Conservation (phyloP, 1,284 basidiomycete species). For the Irpex sp. region DNA sequence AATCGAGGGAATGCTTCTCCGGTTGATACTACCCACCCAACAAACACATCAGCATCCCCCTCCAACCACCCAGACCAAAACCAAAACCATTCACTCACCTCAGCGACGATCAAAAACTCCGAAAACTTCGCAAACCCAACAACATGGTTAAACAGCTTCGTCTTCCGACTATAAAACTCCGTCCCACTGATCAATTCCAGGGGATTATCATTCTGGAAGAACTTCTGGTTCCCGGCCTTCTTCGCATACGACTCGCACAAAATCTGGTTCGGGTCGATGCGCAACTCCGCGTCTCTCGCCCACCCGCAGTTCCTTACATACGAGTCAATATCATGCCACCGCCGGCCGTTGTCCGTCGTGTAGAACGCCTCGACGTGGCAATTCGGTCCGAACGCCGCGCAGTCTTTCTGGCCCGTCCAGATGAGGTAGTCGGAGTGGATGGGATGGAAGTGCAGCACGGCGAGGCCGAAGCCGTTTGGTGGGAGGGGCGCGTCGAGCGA, state of each 20-base stretch:
- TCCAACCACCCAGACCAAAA: neutral
- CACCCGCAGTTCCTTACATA: conserved; percentile 94
- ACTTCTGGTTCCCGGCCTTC: conserved; percentile 80
- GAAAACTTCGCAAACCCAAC: conserved; percentile 97
- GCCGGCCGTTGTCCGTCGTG: conserved; percentile 72
- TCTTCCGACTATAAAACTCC: conserved; percentile 72
- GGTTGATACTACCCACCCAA: conserved; percentile 50
- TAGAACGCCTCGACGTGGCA: conserved; percentile 79
- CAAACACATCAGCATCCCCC: conserved; percentile 8
- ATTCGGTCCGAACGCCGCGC: conserved; percentile 39
- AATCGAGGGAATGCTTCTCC: conserved; percentile 57
- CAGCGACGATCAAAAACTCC: conserved; percentile 92
- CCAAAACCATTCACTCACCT: conserved; percentile 50
- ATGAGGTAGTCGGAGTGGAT: conserved; percentile 79
- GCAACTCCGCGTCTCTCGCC: conserved; percentile 77
- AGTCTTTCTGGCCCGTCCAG: conserved; percentile 81
- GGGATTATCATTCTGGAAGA: conserved; percentile 57
- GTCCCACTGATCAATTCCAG: conserved; percentile 80
- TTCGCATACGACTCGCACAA: conserved; percentile 87
- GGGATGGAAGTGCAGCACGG: conserved; percentile 87
- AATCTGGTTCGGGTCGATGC: conserved; percentile 83
- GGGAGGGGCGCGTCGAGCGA: conserved; percentile 54
- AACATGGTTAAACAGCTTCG: conserved; percentile 80
- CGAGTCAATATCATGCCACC: conserved; percentile 76
- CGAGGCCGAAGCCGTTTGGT: conserved; percentile 79